Base-by-base conservation (phyloP, 805 yeast genomes). In the Candida insectalens region DNA sequence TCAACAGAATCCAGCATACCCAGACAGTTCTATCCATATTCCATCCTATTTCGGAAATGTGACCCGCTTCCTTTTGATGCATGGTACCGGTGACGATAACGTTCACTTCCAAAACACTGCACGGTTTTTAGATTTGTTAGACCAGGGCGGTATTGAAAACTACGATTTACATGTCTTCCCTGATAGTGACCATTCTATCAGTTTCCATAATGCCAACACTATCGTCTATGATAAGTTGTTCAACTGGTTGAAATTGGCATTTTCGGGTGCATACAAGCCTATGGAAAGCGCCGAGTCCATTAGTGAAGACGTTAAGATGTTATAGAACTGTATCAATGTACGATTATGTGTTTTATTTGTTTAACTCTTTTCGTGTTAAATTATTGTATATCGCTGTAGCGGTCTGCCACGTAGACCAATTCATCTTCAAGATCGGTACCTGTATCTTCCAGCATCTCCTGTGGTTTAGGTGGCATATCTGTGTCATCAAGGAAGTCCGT, bases 81-180 rank as follows among this genome's bases (percentile, higher is more conserved):
- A 89, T 51, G 98, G 98, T 1, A 78, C 96, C 0, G 95, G 96
- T 4, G 98, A 92, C 59, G 98, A 92, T 57, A 92, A 92, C 47
- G 98, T 92, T 30, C 97, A 92, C 59, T 74, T 88, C 58, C 98
- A 92, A 54, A 84, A 92, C 60, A 72, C 89, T 29, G 65, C 85
- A 39, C 75, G 77, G 52, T 62, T 92, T 25, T 51, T 92, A 30
- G 97, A 92, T 58, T 60, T 70, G 44, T 65, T 89, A 36, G 79
- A 88, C 47, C 47, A 77, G 35, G 71, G 65, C n/a, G 70, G 69
- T 3, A 71, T 87, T n/a, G 94, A 83, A 49, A 92, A 92, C 57
- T 83, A 76, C 44, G 92, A 83, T 47, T 62, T 80, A 38, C 80
- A 76, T 59, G 68, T 81, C 6, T 83, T 82, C 65, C 89, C 94